Evolutionary conservation across 2,329 filamentous ascomycete genomes (phyloP), one percentile per base, ranked within the genome.

Genomic region (Nemania serpens): DNA sequence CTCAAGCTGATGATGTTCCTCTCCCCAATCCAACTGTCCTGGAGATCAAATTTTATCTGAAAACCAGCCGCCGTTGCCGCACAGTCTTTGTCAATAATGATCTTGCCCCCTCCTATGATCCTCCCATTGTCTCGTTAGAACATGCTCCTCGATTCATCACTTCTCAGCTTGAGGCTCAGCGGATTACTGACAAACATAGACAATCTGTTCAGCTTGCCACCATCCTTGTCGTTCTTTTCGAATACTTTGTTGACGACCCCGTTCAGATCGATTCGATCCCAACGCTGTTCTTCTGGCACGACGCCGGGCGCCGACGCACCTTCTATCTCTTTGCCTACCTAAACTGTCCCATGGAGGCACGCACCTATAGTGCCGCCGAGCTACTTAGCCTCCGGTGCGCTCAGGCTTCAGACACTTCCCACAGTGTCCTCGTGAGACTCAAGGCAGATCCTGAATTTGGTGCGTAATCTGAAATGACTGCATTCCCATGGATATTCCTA

Each of bases 291-390:
- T 68, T 71, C 63, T 78, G 75, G 73, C 71, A 76, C 58, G 74
- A 69, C 25, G 63, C 66, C 42, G 66, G 70, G 20, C 73, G 65
- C 33, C 73, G 75, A 67, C 75, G 75, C 37, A 74, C 75, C 25
- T 78, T 77, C 71, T 71, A 73, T 66, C 67, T 80, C 60, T 79
- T 80, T 64, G 76, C 74, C 63, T 77, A 75, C 63, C 66, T 78
- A 61, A 61, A 69, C 48, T 55, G 70, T 69, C 70, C 70, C 55
- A 83, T 84, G 81, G 71, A 73, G 55, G 73, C 75, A 12, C 75
- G 73, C 45, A 76, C 68, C 11, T 84, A 84, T 65, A 76, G 75
- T 9, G 70, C 78, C 52, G 69, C 72, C 37, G 79, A 84, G 69
- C 74, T 84, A n/a, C 70, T 83, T 46, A 74, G 71, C 58, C 72